Conservation (phyloP, 305 asterid genomes). For the Fraxinus latifolia region DNA sequence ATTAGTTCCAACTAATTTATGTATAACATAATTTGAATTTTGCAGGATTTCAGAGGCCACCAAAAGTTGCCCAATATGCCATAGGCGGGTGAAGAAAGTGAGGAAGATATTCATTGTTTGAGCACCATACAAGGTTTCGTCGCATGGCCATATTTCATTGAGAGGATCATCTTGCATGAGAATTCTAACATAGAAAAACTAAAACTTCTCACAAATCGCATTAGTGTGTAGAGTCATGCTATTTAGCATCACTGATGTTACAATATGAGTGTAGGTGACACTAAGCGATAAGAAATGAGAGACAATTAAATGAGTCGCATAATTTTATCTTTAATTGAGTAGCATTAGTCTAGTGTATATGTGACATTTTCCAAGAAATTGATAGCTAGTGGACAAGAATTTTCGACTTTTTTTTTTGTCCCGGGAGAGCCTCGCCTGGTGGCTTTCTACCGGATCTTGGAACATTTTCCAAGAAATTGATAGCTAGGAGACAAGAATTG, state of each 20-base stretch:
- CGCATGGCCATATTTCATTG: not conserved
- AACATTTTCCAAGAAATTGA: too few relatives aligned
- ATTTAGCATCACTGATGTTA: too few relatives aligned
- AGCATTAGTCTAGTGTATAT: not conserved
- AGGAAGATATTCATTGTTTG: conserved; percentile 71
- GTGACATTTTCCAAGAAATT: not conserved
- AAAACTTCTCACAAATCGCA: not conserved
- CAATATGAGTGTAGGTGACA: too few relatives aligned
- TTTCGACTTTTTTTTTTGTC: not conserved
- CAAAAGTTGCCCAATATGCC: conserved; percentile 74
- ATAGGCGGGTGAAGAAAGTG: conserved; percentile 58
- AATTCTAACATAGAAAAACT: not conserved
- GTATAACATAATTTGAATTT: conserved; percentile 15
- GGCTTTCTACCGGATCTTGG: not conserved
- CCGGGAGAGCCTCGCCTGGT: not conserved
- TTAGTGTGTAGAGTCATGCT: too few relatives aligned
- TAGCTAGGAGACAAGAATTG: too few relatives aligned
- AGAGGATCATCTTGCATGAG: not conserved
- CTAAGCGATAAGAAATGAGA: too few relatives aligned
- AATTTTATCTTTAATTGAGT: too few relatives aligned
- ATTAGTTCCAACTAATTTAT: not conserved
- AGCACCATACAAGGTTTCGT: conserved; percentile 20
- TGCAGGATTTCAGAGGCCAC: conserved; percentile 67
- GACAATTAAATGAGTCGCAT: too few relatives aligned
- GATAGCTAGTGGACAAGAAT: not conserved